Conservation (phyloP, 2,329 filamentous ascomycete genomes). For the Trichoderma koningii region DNA sequence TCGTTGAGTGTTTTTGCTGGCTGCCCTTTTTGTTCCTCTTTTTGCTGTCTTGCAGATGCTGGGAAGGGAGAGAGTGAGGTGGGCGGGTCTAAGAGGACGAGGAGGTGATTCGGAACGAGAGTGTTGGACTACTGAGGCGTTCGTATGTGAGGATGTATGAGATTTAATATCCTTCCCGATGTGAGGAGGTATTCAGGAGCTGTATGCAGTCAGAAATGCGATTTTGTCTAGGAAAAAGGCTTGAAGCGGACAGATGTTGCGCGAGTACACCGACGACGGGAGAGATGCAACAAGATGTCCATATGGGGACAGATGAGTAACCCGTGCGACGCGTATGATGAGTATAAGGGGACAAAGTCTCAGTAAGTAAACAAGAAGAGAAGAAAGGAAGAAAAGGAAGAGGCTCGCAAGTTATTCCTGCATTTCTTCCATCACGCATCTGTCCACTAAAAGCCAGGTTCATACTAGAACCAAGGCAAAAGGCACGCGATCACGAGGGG, state of each 20-base stretch:
- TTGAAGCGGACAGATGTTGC: too few relatives aligned
- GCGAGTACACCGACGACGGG: too few relatives aligned
- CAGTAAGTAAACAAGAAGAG: neutral
- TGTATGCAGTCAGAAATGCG: too few relatives aligned
- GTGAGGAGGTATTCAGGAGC: too few relatives aligned
- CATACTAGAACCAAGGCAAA: neutral
- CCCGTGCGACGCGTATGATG: too few relatives aligned
- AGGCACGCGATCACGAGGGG: constrained; percentile 24
- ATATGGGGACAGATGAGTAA: too few relatives aligned
- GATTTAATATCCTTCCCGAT: too few relatives aligned
- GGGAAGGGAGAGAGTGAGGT: neutral
- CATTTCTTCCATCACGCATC: neutral
- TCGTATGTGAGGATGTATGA: too few relatives aligned
- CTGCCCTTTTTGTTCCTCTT: neutral
- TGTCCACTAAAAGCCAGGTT: neutral
- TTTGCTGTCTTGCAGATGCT: neutral
- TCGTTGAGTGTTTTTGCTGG: too few relatives aligned
- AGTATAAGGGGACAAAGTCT: neutral
- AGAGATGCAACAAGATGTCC: too few relatives aligned
- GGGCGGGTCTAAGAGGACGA: constrained; percentile 3
- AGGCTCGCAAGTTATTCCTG: neutral
- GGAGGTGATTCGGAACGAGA: neutral
- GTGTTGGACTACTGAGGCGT: neutral
- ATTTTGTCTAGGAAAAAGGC: too few relatives aligned
- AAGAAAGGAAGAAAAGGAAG: neutral